A percentile compares a stretch with the other conserved stretches of the same genome.
Conservation (phyloP, 306 rosid genomes). For the Hippophae gyantsensis region DNA sequence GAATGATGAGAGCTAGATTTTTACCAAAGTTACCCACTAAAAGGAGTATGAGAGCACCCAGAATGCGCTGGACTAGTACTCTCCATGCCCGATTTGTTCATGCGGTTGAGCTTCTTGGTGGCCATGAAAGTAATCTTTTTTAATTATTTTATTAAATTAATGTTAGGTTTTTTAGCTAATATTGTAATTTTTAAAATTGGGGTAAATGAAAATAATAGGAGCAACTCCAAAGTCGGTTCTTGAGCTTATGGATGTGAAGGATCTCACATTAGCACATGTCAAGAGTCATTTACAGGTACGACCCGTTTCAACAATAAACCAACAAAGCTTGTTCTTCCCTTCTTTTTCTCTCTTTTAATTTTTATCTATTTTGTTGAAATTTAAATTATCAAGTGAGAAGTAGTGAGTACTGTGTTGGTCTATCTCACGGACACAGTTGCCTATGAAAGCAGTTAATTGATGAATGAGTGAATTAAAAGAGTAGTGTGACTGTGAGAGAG, state of each 20-base stretch:
- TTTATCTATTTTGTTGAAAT: constrained; percentile 18
- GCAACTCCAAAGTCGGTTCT: constrained; percentile 90
- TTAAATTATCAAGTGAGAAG: constrained; percentile 16
- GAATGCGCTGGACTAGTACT: constrained; percentile 94
- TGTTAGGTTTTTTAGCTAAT: too few species aligned
- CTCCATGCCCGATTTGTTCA: constrained; percentile 84
- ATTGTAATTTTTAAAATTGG: too few species aligned
- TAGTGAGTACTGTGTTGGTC: background rate
- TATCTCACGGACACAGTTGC: constrained; percentile 28
- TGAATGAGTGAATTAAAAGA: constrained; percentile 24
- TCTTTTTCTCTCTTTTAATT: background rate
- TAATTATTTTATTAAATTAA: too few species aligned
- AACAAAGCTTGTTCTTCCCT: background rate
- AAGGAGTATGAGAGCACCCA: constrained; percentile 80
- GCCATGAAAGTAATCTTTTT: constrained; percentile 67
- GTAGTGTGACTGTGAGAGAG: constrained; percentile 24
- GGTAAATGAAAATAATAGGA: constrained; percentile 26
- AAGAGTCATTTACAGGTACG: constrained; percentile 96
- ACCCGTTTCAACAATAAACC: constrained; percentile 3
- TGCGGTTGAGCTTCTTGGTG: constrained; percentile 89
- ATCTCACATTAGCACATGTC: constrained; percentile 91
- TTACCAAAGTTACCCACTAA: constrained; percentile 39
- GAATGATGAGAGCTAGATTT: constrained; percentile 48
- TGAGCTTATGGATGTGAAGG: constrained; percentile 95
- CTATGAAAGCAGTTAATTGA: constrained; percentile 26